Base-by-base conservation (phyloP, 1,139 yeast species). In the Hansenula sp. region DNA sequence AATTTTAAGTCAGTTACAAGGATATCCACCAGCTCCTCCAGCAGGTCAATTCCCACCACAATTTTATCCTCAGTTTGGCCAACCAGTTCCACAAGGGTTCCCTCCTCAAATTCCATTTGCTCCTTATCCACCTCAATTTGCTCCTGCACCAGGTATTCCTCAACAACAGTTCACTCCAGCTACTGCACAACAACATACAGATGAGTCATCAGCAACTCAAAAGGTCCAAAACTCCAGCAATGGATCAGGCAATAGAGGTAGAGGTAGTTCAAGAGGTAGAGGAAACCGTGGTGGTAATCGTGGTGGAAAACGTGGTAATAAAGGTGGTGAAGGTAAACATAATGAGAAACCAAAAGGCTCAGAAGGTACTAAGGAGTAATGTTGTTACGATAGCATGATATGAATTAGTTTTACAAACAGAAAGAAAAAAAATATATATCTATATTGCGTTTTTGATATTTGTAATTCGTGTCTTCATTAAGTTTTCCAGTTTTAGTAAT, bases 11-110 rank as follows among this genome's bases (percentile, higher is more conserved):
- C 44, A 48, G 33, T 48, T 50, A 47, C 51, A 61, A 47, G 73
- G 68, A 45, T 72, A 69, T 4, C 53, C 55, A 18, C 53, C 47
- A 24, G 53, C 54, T 22, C 59, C 58, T 12, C 25, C 33, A 13
- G 36, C 20, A 28, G 29, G 37, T n/a, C 29, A 11, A 12, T 32
- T 22, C 14, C 38, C 57, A 18, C 53, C 59, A 36, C 30, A 20
- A 7, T 19, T 20, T 10, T 11, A 12, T 21, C 27, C 22, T 14
- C 32, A 20, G 29, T 22, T 24, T 11, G 13, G 13, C 4, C 38
- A 27, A 29, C 37, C 44, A 21, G 50, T 53, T 29, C 54, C 49
- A 20, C 45, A 47, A 35, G 36, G 40, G 19, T 37, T 39, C 37
- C 44, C 45, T 39, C 31, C 31, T 29, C 31, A 29, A 18, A 14